Base-by-base conservation (phyloP, 768 basidiomycete species). In the Pleurotus tuoliensis region DNA sequence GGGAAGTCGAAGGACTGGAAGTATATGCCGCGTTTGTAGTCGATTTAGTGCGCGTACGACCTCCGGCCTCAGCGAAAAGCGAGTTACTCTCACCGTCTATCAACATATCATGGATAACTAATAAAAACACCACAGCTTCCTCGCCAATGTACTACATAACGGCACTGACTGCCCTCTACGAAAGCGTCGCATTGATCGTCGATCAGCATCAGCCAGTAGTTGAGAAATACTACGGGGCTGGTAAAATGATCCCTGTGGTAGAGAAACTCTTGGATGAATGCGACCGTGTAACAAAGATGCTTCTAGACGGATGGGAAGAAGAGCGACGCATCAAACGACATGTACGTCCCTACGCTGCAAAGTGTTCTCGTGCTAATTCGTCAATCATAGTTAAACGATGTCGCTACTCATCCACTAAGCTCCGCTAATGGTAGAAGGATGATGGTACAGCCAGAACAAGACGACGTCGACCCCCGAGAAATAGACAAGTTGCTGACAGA, bases 121-220 rank as follows among this genome's bases (percentile, higher is more conserved):
- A 47, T 57, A 44, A 56, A 47, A 51, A 56, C 30, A 59, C 56
- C 55, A 12, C 68, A 97, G 96, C 91, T 1, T 94, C 94, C 7
- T 96, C 94, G 0, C 89, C 96, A 0, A 71, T 94, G 24, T 96
- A 97, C 72, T 98, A 93, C 67, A 85, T 97, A 60, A 87, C 92
- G 2, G 82, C 87, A 9, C 73, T 99, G 55, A 98, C 96, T 2
- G 87, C 92, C 5, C 80, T 99, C 1, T 94, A 98, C 62, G 97
- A 99, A 72, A 90, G 88, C 56, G 88, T 99, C 50, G 97, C 95
- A 0, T 84, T 92, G 77, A 94, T 99, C 61, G 87, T 99, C 18
- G 94, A 96, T 64, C 97, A 99, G 65, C 97, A 99, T 66, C 96
- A 97, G 62, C 92, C 94, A 2, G 85, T 99, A 4, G 95, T 99